Base-by-base conservation (phyloP, 2,329 filamentous ascomycete genomes). In the Purpureocillium takamizusanense region DNA sequence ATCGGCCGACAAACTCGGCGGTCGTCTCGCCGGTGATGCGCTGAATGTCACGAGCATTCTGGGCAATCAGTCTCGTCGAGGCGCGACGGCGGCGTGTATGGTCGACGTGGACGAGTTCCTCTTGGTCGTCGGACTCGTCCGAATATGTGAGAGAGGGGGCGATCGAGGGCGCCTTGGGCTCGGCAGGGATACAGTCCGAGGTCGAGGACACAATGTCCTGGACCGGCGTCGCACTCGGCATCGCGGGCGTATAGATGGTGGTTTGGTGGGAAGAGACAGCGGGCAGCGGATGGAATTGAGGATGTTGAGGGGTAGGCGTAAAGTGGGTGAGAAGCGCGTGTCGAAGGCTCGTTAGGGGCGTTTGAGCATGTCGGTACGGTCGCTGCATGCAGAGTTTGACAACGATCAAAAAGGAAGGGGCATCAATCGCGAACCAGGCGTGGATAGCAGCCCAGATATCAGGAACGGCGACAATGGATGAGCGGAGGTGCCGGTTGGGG, bases 61-160 rank as follows among this genome's bases (percentile, higher is more conserved):
- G 74, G 32, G 76, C 74, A 48, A 81, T 79, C 33, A 86, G 67
- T 12, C 74, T 73, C 7, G 82, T 86, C 4, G 81, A 86, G 40
- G 81, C 83, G 37, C 81, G 79, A 38, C 81, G 73, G 23, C 62
- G 67, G 33, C 74, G 72, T 34, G 59, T 57, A 44, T 63, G 61
- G 27, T 64, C 61, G 17, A 57, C 51, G 16, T 66, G 66, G 45
- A 65, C 59, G 35, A 61, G 61, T 42, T 72, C 70, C 36, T 76
- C 72, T 39, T 72, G 69, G 41, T 75, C 74, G 47, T 79, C 76
- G 18, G 76, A 78, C 46, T 78, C 71, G 46, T 73, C 75, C 12
- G 76, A 80, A 50, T 75, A 81, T 39, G 74, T 78, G 39, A 81
- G 66, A 1, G 77, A 80, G 1, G 78, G 77, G 1, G 74, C 75